Percentiles rank a stretch among this genome's conserved stretches.
phyloP scores from a whole-genome alignment of 768 basidiomycete species.

The Naganishia vaughanmartiniae region DNA sequence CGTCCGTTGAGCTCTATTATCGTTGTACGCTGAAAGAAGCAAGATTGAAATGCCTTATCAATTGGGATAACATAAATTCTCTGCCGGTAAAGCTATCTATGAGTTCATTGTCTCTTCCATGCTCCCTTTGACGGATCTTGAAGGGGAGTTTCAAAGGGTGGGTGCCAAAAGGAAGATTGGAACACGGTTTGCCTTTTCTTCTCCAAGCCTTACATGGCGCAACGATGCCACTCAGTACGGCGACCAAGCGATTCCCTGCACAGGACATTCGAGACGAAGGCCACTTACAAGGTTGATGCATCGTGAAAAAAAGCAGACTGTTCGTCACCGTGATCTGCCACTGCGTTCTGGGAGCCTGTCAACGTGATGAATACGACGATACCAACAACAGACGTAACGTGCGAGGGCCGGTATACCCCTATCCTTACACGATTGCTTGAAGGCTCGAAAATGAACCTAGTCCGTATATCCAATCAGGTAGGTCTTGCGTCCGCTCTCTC shows the following conservation, averaged over 20 bases:
- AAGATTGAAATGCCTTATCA: not conserved
- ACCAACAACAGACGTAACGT: not conserved
- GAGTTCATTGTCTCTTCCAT: too few species aligned
- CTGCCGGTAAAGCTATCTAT: not conserved
- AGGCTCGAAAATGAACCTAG: not conserved
- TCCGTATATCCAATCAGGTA: not conserved
- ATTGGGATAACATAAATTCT: not conserved
- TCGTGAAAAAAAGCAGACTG: too few species aligned
- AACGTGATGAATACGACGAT: too few species aligned
- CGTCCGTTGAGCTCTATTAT: too few species aligned
- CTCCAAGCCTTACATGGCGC: too few species aligned
- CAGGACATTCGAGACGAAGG: too few species aligned
- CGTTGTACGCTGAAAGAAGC: slow-evolving; percentile 22
- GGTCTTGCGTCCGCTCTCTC: not conserved
- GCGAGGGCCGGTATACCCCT: not conserved
- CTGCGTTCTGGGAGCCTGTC: too few species aligned
- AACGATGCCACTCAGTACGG: too few species aligned
- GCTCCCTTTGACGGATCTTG: not conserved
- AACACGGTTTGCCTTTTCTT: not conserved
- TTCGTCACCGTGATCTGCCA: too few species aligned
- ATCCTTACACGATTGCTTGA: not conserved
- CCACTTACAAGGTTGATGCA: too few species aligned
- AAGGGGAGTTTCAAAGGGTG: not conserved
- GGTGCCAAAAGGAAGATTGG: not conserved
- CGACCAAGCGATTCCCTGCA: too few species aligned